A percentile compares a stretch with the other conserved stretches of the same genome.
Conservation (phyloP, 2,329 filamentous ascomycete genomes). For the Fusarium denticulatum region DNA sequence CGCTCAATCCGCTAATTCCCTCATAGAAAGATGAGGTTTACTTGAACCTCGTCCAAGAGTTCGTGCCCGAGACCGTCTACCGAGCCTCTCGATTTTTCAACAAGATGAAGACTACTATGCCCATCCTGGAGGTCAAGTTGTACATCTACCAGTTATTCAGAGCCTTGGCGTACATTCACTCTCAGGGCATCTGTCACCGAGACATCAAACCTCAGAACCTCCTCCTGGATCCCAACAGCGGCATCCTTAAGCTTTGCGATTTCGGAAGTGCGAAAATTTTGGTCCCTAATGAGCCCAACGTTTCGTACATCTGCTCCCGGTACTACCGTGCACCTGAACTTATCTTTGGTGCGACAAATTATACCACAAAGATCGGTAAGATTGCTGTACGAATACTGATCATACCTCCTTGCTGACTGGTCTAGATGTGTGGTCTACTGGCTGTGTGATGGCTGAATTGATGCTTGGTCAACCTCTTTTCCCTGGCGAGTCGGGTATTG, state of each 20-base stretch:
- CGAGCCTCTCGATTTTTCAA: conserved; percentile 98
- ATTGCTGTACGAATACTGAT: conserved; percentile 15
- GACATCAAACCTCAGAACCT: conserved; percentile 99
- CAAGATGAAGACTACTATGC: conserved; percentile 99
- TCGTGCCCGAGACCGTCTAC: conserved; percentile 98
- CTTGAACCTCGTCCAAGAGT: conserved; percentile 97
- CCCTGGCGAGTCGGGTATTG: conserved; percentile 97
- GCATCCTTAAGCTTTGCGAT: conserved; percentile 96
- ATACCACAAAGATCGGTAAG: conserved; percentile 99
- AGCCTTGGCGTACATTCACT: conserved; percentile 98
- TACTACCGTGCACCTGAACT: conserved; percentile 98
- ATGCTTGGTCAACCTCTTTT: conserved; percentile 99
- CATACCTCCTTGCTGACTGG: conserved; percentile 10
- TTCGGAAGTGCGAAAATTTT: conserved; percentile 99
- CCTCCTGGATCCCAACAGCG: conserved; percentile 88
- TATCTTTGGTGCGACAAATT: conserved; percentile 99
- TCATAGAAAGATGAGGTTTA: conserved; percentile 95
- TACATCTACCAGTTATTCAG: conserved; percentile 99
- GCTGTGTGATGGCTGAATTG: conserved; percentile 98
- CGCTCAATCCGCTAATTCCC: conserved; percentile 24
- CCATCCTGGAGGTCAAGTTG: conserved; percentile 97
- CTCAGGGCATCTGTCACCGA: conserved; percentile 97
- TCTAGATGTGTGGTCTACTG: conserved; percentile 99
- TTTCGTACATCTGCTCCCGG: conserved; percentile 98
- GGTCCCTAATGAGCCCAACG: conserved; percentile 98